Conservation (phyloP, 164 flowering plant genomes). For the Berberis vulgaris region DNA sequence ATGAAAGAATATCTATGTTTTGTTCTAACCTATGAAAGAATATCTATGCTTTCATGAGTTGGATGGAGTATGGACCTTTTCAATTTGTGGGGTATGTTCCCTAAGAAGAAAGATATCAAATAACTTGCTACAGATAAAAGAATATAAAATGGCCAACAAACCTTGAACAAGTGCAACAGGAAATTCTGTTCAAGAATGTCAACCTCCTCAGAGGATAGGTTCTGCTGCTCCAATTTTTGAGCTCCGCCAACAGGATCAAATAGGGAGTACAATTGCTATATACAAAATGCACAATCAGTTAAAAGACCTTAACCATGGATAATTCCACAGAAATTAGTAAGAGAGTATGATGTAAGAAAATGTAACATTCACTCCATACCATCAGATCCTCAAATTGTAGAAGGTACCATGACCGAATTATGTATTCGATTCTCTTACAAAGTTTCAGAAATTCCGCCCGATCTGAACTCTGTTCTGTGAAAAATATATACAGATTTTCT, state of each 20-base stretch:
- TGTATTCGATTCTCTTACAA: conserved; percentile 87
- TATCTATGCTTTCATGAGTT: no score
- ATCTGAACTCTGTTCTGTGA: conserved; percentile 60
- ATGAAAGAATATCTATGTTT: no score
- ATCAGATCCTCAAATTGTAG: conserved; percentile 95
- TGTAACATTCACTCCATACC: conserved; percentile 29
- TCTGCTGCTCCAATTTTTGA: conserved; percentile 75
- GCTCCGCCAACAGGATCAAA: conserved; percentile 83
- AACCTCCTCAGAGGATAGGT: conserved; percentile 50
- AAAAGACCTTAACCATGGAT: no score
- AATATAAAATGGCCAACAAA: conserved; percentile 9
- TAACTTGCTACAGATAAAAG: no score
- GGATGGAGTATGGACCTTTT: no score
- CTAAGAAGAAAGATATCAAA: no score
- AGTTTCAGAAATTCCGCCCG: conserved; percentile 78
- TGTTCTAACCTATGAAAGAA: no score
- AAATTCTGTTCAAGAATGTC: conserved; percentile 89
- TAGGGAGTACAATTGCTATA: conserved; percentile 85
- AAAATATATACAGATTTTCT: not conserved
- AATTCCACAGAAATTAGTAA: no score
- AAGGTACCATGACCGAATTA: conserved; percentile 88
- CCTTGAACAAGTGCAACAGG: conserved; percentile 69
- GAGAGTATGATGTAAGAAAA: not conserved
- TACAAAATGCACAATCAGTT: not conserved
- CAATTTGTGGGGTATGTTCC: no score